A percentile compares a stretch with the other conserved stretches of the same genome.
These are phyloP conservation scores for Trichosanthes truncata DNA, from an alignment of 306 rosid genomes.

Conservation along the genomic window DNA sequence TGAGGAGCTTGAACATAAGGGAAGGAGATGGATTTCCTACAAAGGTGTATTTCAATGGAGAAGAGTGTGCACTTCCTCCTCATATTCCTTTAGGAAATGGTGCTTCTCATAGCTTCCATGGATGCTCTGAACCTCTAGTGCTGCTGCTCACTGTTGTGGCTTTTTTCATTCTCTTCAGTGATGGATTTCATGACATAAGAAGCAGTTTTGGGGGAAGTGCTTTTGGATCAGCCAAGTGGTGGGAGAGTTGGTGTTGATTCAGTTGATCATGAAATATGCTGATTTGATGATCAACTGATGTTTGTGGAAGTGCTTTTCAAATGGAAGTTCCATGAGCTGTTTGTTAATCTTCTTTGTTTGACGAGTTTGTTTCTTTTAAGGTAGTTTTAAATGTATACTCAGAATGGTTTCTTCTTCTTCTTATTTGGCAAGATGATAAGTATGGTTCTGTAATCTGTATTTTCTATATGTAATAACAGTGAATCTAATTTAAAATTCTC, in stretches of 20 bases:
- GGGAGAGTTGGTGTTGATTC: neutral
- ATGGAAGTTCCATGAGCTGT: neutral
- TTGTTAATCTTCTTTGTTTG: neutral
- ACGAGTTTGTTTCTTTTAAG: neutral
- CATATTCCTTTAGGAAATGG: constrained; percentile 21
- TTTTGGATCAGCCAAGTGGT: neutral
- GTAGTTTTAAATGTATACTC: neutral
- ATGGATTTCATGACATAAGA: constrained; percentile 11
- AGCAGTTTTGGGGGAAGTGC: neutral
- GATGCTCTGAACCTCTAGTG: constrained; percentile 10
- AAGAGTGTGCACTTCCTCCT: constrained; percentile 63
- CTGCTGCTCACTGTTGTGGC: constrained; percentile 24
- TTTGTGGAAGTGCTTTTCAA: neutral
- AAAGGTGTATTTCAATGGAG: constrained; percentile 69
- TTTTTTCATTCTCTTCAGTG: constrained; percentile 28
- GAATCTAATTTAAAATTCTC: neutral
- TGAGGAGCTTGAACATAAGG: constrained; percentile 23
- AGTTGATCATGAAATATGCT: neutral
- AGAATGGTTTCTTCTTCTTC: neutral
- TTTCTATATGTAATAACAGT: neutral
- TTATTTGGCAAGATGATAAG: neutral
- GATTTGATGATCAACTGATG: neutral
- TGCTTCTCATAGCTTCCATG: constrained; percentile 16
- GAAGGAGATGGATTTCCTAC: constrained; percentile 60
- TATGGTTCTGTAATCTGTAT: neutral